These are phyloP conservation scores for Perkinsus marinus DNA, from an alignment of 169 alveolate species.

Conservation along the genomic window DNA sequence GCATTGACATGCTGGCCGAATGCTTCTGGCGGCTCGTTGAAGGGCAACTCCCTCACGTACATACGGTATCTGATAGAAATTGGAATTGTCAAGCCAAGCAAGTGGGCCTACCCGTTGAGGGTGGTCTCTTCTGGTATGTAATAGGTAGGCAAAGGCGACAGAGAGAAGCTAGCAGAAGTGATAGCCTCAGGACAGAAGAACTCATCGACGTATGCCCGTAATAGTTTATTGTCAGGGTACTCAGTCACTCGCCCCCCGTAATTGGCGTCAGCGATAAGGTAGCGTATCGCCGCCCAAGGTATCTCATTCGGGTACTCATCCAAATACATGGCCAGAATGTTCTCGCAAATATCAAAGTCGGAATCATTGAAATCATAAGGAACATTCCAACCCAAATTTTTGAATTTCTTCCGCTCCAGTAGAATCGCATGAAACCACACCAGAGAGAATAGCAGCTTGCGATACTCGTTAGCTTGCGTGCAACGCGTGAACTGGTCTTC, in stretches of 20 bases:
- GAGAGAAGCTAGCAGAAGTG: constrained; percentile 28
- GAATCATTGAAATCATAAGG: constrained; percentile 68
- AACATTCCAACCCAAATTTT: constrained; percentile 74
- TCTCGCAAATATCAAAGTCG: constrained; percentile 78
- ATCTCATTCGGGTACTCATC: constrained; percentile 61
- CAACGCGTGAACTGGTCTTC: constrained; percentile 45
- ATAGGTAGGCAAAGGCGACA: constrained; percentile 29
- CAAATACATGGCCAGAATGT: constrained; percentile 68
- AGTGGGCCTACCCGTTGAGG: constrained; percentile 8
- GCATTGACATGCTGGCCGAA: constrained; percentile 88
- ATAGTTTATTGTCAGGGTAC: constrained; percentile 73
- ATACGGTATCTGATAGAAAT: constrained; percentile 23
- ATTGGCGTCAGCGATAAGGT: constrained; percentile 80
- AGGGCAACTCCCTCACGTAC: constrained; percentile 38
- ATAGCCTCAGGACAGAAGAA: constrained; percentile 63
- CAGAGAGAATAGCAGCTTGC: constrained; percentile 56
- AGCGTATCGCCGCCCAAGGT: constrained; percentile 83
- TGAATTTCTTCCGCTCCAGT: constrained; percentile 68
- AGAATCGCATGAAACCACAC: constrained; percentile 61
- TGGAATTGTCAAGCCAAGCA: constrained; percentile 7
- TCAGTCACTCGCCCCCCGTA: constrained; percentile 92
- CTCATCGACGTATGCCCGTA: constrained; percentile 64
- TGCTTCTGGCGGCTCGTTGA: constrained; percentile 69
- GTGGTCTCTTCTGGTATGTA: constrained; percentile 57
- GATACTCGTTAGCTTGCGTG: not conserved